Evolutionary conservation across 2,329 filamentous ascomycete genomes (phyloP).

Genomic region (Colletotrichum sp.): DNA sequence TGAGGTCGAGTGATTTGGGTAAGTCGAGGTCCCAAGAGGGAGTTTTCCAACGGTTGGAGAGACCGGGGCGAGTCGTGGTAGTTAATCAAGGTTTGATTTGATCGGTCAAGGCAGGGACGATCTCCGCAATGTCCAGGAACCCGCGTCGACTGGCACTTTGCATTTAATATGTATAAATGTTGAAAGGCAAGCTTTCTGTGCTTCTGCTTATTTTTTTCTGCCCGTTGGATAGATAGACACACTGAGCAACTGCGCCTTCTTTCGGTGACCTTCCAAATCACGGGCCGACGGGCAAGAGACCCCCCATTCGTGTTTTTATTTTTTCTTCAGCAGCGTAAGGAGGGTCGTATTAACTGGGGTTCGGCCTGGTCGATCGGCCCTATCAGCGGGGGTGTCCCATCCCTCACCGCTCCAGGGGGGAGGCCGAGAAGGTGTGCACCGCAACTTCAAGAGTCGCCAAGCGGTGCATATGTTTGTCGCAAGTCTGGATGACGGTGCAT

Average conservation of each 20-base stretch:
- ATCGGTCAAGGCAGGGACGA: not conserved
- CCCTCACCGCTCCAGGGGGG: conserved; percentile 1
- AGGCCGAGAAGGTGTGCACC: not conserved
- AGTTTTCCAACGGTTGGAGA: not conserved
- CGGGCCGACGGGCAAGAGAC: not conserved
- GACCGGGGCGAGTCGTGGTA: not conserved
- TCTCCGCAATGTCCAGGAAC: not conserved
- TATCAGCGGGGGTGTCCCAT: conserved; percentile 13
- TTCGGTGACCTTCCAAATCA: not conserved
- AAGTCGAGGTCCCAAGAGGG: not conserved
- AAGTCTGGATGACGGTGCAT: not conserved
- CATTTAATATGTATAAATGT: not conserved
- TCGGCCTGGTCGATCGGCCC: conserved; percentile 8
- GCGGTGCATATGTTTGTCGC: not conserved
- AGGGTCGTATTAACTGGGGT: conserved; percentile 18
- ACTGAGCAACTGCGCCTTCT: not conserved
- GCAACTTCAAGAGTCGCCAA: not conserved
- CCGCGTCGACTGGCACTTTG: not conserved
- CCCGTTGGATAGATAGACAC: not conserved
- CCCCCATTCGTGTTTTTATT: not conserved
- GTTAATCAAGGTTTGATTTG: conserved; percentile 2
- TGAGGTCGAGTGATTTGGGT: not conserved
- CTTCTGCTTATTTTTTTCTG: not conserved
- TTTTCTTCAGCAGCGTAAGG: not conserved
- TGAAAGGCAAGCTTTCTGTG: not conserved